Evolutionary conservation across 2,329 filamentous ascomycete species (phyloP), one percentile per base, ranked within the genome.

Genomic region (Corynespora cassiicola): DNA sequence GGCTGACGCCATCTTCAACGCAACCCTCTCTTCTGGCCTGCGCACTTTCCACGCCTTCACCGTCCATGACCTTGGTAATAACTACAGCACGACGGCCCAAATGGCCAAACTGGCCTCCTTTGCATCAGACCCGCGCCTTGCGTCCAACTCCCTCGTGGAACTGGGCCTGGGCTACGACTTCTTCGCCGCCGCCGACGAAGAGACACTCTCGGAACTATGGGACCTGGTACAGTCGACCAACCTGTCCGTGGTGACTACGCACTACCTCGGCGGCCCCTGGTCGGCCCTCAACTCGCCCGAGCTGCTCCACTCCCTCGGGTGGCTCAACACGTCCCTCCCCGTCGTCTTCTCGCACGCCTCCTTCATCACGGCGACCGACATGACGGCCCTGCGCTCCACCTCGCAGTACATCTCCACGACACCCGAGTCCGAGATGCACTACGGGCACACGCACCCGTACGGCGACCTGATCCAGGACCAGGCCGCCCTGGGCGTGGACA

Each of bases 351-450:
- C 75, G 0, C 78, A 80, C 45, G 75, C 64, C 0, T 65, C 61
- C 11, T 76, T 69, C 54, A 52, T 79, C 8, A 71, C 72, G 1
- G 54, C 65, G 1, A 39, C 45, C 0, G 70, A 74, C 5, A 63
- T 64, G 1, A 34, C 56, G 2, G 62, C 77, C 1, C 68, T 81
- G 1, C 72, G 74, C 7, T 43, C 57, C 0, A 71, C 71, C 1
- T 74, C 80, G 58, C 72, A 79, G 36, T 75, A 75, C 56, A 54
- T 81, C 22, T 78, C 76, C 28, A 77, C 78, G 45, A 81, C 79
- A 0, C 76, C 77, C 2, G 79, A 82, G 52, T 79, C 76, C 0
- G 79, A 82, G 50, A 73, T 78, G 67, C 76, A 79, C 55, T 80
- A 75, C 52, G 78, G 79, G 8, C 75, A 78, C 46, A 68, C 62